Evolutionary conservation across 371 early-diverging fungal genomes (phyloP).

Genomic region (Rhizopus stolonifer): DNA sequence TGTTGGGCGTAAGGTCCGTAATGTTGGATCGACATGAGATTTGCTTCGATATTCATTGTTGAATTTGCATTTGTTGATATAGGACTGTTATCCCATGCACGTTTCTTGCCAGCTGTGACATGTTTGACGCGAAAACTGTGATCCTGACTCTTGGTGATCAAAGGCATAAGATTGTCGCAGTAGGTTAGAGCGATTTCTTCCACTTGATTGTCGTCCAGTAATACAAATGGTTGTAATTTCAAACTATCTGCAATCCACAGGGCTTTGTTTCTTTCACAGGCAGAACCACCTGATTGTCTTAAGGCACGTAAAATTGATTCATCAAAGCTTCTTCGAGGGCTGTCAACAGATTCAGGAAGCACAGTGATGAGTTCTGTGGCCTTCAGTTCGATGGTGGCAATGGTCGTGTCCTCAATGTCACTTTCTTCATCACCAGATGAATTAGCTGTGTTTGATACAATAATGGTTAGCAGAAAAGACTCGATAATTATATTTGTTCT

Average conservation of each 20-base stretch:
- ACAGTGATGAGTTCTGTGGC: conserved; percentile 14
- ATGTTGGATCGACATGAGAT: conserved; percentile 15
- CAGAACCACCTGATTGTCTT: too few species aligned
- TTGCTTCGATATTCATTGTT: conserved; percentile 18
- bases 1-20: conserved; percentile 17
- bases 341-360: conserved; percentile 17
- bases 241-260: too few species aligned
- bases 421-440: conserved; percentile 6
- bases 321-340: conserved; percentile 20
- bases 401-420: conserved; percentile 17
- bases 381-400: conserved; percentile 16
- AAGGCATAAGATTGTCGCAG: too few species aligned
- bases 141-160: conserved; percentile 13
- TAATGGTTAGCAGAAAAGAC: conserved; percentile 1
- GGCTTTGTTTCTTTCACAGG: too few species aligned
- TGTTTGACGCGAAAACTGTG: conserved; percentile 16
- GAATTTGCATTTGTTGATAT: conserved; percentile 15
- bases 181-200: too few species aligned
- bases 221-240: too few species aligned
- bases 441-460: too few species aligned
- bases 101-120: conserved; percentile 11
- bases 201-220: too few species aligned
- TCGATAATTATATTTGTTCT: conserved; percentile 6
- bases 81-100: conserved; percentile 12
- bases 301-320: conserved; percentile 20